Evolutionary conservation across 805 yeast genomes (phyloP).

Genomic region (Candida ovalis): DNA sequence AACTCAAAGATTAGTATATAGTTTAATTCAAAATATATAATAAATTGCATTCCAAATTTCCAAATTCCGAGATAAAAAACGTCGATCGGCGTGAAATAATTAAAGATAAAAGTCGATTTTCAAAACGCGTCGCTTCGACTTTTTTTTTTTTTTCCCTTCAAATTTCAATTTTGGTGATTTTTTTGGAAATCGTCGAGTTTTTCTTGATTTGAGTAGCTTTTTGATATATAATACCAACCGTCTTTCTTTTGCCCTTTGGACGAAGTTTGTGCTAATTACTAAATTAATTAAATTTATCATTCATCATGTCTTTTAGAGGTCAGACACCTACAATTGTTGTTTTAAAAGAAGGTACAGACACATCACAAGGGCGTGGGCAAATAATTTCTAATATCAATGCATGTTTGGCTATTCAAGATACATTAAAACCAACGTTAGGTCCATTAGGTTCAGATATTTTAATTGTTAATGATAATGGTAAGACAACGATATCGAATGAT

Average conservation of each 20-base stretch:
- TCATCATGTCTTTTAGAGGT: conserved; percentile 75
- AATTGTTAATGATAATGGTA: conserved; percentile 72
- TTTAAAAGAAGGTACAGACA: conserved; percentile 95
- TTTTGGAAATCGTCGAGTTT: no score
- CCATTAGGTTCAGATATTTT: conserved; percentile 96
- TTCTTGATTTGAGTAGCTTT: no score
- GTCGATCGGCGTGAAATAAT: no score
- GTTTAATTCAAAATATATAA: no score
- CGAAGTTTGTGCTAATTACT: no score
- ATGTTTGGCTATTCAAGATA: conserved; percentile 94
- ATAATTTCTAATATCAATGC: conserved; percentile 94
- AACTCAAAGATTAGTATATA: no score
- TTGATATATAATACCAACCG: no score
- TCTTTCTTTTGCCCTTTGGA: no score
- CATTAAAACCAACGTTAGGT: conserved; percentile 90
- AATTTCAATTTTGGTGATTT: neutral
- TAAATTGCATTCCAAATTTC: no score
- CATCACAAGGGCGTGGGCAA: conserved; percentile 96
- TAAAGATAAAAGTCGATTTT: no score
- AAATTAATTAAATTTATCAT: no score
- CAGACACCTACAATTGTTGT: conserved; percentile 99
- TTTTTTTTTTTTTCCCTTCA: neutral
- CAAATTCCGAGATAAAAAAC: no score
- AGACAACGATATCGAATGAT: conserved; percentile 94
- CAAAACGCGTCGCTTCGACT: neutral